Evolutionary conservation across 176 grass and related monocot genomes (phyloP), one percentile per base, ranked within the genome.

Genomic region (Cenchrus fungigraminus): DNA sequence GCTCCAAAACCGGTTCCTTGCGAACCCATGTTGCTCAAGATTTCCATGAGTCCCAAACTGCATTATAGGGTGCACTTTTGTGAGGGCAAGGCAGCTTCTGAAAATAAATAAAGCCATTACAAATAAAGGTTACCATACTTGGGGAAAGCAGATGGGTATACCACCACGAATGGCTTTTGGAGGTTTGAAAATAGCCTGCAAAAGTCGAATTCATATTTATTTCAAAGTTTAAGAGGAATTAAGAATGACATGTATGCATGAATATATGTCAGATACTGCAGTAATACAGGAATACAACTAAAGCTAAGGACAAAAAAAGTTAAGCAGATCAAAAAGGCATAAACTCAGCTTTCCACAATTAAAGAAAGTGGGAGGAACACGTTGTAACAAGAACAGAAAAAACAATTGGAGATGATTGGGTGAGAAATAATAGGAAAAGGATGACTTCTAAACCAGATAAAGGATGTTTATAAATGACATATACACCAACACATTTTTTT

Each of bases 111-210:
- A 78, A 79, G 40, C 50, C 19, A 88, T 44, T 68, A 83, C 45
- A 73, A 19, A 66, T 72, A 20, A 86, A 74, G 32, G 79, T 25
- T 79, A 84, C 74, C 85, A 64, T 98, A 98, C 96, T 82, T 98
- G 97, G 77, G 97, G 97, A 87, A 99, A 99, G 79, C 91, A 99
- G 86, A 99, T 88, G 16, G 93, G 97, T 74, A 99, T 96, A 67
- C 97, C 97, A 71, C 97, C 97, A 73, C 90, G 89, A 68, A 99
- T 89, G 50, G 93, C 66, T 78, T 96, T 99, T 62, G 97, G 89
- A 75, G 91, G 97, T 78, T 85, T 94, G 79, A 94, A 95, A 85
- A 73, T 84, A 82, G 97, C 91, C 97, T 99, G 86, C 58, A 91
- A 74, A 80, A 68, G 45, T 74, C 20, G 9, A 84, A 40, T 60